Evolutionary conservation across 352 stramenopile genomes (phyloP).

Genomic region (Phytophthora meadii): DNA sequence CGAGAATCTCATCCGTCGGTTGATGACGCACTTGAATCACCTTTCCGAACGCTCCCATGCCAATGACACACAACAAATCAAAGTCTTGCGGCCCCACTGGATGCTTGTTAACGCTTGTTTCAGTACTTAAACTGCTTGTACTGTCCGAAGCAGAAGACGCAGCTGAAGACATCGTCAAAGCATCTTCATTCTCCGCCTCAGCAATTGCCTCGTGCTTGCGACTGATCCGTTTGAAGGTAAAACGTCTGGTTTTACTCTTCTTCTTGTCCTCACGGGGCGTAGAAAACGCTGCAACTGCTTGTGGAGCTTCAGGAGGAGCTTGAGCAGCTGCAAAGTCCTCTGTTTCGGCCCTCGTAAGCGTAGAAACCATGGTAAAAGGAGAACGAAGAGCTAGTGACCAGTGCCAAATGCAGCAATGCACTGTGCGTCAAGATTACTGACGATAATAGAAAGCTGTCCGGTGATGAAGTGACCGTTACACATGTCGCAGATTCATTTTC

Average conservation of each 20-base stretch:
- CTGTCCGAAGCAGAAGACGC: constrained; percentile 12
- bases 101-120: constrained; percentile 14
- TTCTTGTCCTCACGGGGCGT: constrained; percentile 9
- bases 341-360: constrained; percentile 61
- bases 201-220: constrained; percentile 33
- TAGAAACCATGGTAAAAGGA: constrained; percentile 29
- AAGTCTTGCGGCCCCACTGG: constrained; percentile 77
- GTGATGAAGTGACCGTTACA: not conserved
- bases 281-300: constrained; percentile 13
- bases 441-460: not conserved
- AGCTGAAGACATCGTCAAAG: not conserved
- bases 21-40: constrained; percentile 86
- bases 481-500: too few species aligned
- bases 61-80: constrained; percentile 84
- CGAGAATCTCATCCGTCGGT: constrained; percentile 76
- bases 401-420: constrained; percentile 5
- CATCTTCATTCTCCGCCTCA: constrained; percentile 35
- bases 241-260: constrained; percentile 21
- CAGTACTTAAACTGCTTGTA: constrained; percentile 26
- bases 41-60: constrained; percentile 86
- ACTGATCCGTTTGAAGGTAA: constrained; percentile 41
- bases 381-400: constrained; percentile 19
- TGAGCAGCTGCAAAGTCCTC: constrained; percentile 72
- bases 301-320: constrained; percentile 36
- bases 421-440: constrained; percentile 1